Evolutionary conservation across 75 land plant species (phyloP).

Genomic region (Cunninghamia lanceolata): DNA sequence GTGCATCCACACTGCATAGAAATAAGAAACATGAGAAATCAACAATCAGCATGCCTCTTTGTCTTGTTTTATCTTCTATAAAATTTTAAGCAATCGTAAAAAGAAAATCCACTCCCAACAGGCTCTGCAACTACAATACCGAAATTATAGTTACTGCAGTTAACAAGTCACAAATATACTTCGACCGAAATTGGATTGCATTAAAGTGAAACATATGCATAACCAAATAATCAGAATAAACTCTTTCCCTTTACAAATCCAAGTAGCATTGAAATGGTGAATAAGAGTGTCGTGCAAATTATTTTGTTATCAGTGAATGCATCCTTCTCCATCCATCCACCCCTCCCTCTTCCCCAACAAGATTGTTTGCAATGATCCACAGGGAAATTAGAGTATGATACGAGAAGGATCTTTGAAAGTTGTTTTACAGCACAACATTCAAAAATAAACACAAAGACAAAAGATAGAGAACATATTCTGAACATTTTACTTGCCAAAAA

Average conservation of each 20-base stretch:
- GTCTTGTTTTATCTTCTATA: neutral
- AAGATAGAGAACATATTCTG: too few relatives aligned
- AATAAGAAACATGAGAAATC: neutral
- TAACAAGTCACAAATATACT: neutral
- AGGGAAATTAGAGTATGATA: neutral
- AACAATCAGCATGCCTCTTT: neutral
- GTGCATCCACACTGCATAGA: conserved; percentile 71
- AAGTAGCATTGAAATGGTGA: neutral
- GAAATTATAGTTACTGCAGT: neutral
- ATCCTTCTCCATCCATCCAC: neutral
- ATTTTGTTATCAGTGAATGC: too few relatives aligned
- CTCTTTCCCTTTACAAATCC: neutral
- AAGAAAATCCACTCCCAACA: neutral
- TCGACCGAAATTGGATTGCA: neutral
- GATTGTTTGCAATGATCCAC: neutral
- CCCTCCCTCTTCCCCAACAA: too few relatives aligned
- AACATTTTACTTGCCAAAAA: too few relatives aligned
- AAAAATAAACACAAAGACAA: neutral
- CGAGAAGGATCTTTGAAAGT: neutral
- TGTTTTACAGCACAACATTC: neutral
- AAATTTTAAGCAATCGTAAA: neutral
- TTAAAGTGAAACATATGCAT: neutral
- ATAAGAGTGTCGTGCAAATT: neutral
- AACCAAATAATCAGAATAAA: neutral
- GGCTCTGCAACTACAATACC: too few relatives aligned